Evolutionary conservation across 805 yeast genomes (phyloP).

Genomic region (Wickerhamomyces ciferrii): DNA sequence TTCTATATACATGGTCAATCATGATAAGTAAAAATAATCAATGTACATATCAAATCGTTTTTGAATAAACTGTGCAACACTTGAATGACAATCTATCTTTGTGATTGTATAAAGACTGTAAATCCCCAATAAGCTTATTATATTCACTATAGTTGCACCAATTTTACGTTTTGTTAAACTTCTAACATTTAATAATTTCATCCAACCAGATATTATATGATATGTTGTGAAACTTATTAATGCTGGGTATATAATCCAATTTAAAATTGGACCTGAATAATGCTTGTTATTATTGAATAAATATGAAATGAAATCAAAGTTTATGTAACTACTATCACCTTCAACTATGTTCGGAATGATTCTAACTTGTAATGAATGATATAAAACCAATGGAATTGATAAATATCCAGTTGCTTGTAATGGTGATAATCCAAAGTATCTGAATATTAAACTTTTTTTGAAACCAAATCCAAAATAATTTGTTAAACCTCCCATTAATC

Average conservation of each 20-base stretch:
- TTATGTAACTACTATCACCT: constrained; percentile 59
- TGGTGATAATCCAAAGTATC: constrained; percentile 47
- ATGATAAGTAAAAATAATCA: constrained; percentile 6
- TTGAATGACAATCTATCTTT: constrained; percentile 2
- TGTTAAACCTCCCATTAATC: constrained; percentile 57
- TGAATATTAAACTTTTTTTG: constrained; percentile 38
- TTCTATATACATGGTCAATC: not conserved
- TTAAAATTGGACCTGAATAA: constrained; percentile 20
- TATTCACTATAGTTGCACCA: constrained; percentile 37
- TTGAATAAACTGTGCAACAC: constrained; percentile 10
- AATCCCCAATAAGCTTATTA: constrained; percentile 30
- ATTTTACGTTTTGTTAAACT: constrained; percentile 33
- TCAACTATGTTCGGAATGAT: constrained; percentile 47
- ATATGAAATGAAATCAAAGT: constrained; percentile 45
- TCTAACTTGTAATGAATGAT: constrained; percentile 45
- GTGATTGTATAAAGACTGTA: constrained; percentile 26
- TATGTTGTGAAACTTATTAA: constrained; percentile 38
- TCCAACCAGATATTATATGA: constrained; percentile 50
- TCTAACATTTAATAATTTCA: constrained; percentile 38
- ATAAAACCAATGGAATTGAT: constrained; percentile 35
- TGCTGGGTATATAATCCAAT: constrained; percentile 26
- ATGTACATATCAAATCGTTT: constrained; percentile 15
- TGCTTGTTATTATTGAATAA: constrained; percentile 24
- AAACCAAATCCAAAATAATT: constrained; percentile 49
- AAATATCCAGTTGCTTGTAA: constrained; percentile 56